Evolutionary conservation across 2,329 filamentous ascomycete species (phyloP).

Genomic region (Phialophora expanda): DNA sequence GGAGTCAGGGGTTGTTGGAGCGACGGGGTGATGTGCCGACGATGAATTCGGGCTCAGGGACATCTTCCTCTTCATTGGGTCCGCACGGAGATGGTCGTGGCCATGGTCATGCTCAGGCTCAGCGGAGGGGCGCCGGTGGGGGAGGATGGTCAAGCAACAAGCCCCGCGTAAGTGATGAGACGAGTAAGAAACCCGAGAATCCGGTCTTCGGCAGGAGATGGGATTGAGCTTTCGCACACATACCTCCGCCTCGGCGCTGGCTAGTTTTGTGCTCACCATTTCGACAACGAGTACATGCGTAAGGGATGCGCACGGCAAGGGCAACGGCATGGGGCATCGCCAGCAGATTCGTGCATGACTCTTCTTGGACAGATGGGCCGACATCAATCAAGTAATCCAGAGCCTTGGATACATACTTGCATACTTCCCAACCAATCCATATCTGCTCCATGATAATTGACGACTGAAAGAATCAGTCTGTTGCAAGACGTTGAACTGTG

Average conservation of each 20-base stretch:
- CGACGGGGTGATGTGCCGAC: not conserved
- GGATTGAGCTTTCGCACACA: not conserved
- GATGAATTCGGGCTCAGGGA: not conserved
- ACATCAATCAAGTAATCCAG: not conserved
- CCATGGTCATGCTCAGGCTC: not conserved
- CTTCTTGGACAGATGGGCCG: not conserved
- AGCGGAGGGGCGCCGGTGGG: not conserved
- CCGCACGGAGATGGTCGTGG: not conserved
- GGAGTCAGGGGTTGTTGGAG: conserved; percentile 23
- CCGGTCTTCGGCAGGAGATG: conserved; percentile 32
- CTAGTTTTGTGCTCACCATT: not conserved
- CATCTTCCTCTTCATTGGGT: conserved; percentile 2
- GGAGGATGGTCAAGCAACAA: conserved; percentile 19
- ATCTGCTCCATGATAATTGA: no score
- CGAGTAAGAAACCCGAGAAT: conserved; percentile 28
- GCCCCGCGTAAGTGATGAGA: conserved; percentile 21
- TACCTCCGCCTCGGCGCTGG: not conserved
- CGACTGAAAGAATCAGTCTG: no score
- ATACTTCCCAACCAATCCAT: no score
- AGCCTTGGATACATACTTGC: not conserved
- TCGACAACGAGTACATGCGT: not conserved
- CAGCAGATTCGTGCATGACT: not conserved
- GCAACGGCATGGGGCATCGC: not conserved
- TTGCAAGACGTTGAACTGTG: no score
- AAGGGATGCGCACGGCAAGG: not conserved